Base-by-base conservation (phyloP, 2,329 filamentous ascomycete genomes). In the Colletotrichum tropicale region DNA sequence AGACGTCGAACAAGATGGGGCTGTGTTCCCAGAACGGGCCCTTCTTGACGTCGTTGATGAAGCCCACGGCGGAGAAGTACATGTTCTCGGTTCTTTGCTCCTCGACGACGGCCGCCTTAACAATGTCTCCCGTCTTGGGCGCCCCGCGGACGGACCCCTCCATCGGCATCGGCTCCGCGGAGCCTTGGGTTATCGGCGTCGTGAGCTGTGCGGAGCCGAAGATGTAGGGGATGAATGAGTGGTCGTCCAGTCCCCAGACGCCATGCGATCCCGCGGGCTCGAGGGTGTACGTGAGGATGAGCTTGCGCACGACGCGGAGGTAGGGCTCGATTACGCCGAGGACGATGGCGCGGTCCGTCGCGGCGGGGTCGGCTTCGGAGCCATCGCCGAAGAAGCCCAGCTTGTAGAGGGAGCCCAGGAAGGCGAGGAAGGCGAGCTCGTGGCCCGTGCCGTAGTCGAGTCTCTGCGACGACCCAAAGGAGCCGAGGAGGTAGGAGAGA, bases 21-120 rank as follows among this genome's bases (percentile, higher is more conserved):
- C 95, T 98, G 83, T 99, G 96, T 80, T 96, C 95, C 96, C 97
- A 98, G 82, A 99, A 99, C 0, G 97, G 96, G 0, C 97, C 97
- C 77, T 90, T 96, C 83, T 99, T 99, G 65, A 99, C 97, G 81
- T 98, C 96, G 84, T 98, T 94, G 83, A 99, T 98, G 88, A 99
- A 99, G 12, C 96, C 96, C 74, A 99, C 92, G 36, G 97, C 97
- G 7, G 95, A 94, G 84, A 98, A 99, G 85, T 99, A 99, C 91
- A 99, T 91, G 81, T 96, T 96, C 32, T 85, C 86, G 70, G 88
- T 87, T 64, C 94, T 90, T 82, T 95, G 91, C 69, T 89, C 87
- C 52, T 93, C 90, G 28, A 96, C 94, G 10, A 91, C 84, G n/a
- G 87, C 86, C 4, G 88, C 81, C 78, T 94, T 94, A 32, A 90